Conservation (phyloP, 495 filamentous ascomycete species). For the Symbiotaphrina buchneri region DNA sequence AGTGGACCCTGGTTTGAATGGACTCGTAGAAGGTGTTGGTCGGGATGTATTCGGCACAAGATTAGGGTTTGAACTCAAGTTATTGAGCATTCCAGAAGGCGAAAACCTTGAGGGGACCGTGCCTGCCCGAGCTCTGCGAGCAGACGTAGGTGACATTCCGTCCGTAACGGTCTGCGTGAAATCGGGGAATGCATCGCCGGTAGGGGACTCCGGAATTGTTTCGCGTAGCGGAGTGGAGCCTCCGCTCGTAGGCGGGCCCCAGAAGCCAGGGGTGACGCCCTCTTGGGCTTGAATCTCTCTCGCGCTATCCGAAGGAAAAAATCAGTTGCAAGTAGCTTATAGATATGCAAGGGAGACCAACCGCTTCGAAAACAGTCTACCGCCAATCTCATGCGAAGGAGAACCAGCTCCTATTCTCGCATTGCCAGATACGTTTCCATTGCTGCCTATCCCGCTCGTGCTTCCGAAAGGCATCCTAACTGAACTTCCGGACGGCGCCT, state of each 20-base stretch:
- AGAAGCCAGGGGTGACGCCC: constrained; percentile 64
- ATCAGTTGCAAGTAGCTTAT: constrained; percentile 4
- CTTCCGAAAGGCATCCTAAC: constrained; percentile 57
- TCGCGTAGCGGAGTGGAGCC: constrained; percentile 91
- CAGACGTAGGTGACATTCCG: no score
- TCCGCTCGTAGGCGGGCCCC: constrained; percentile 89
- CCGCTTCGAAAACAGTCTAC: constrained; percentile 79
- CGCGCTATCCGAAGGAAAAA: constrained; percentile 29
- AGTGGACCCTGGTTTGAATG: constrained; percentile 62
- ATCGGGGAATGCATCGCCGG: constrained; percentile 86
- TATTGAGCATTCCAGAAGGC: constrained; percentile 37
- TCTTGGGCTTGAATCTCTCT: constrained; percentile 96
- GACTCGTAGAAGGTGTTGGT: constrained; percentile 76
- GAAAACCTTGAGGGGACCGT: constrained; percentile 92
- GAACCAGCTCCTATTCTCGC: constrained; percentile 82
- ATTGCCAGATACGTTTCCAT: constrained; percentile 46
- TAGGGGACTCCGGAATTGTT: constrained; percentile 91
- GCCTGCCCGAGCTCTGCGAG: constrained; percentile 66
- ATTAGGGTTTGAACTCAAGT: constrained; percentile 42
- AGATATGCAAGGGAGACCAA: constrained; percentile 15
- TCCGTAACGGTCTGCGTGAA: constrained; percentile 40
- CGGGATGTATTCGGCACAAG: constrained; percentile 67
- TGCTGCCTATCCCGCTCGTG: constrained; percentile 29
- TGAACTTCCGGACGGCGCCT: constrained; percentile 42
- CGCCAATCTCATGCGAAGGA: constrained; percentile 76